Base-by-base conservation (phyloP, 805 yeast genomes). In the Metschnikowia reukaufii region DNA sequence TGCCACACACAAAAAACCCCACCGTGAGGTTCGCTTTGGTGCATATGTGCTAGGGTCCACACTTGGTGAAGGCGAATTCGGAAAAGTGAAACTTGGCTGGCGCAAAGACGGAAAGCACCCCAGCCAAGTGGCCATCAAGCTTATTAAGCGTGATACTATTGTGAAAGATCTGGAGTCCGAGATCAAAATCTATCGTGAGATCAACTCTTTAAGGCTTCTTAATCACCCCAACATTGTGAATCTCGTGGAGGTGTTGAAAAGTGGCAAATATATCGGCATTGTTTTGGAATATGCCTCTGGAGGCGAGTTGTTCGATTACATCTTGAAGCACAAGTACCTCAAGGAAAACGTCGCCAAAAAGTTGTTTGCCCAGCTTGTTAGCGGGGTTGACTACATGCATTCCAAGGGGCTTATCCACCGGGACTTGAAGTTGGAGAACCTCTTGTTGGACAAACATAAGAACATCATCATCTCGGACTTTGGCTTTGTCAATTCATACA, bases 21-120 rank as follows among this genome's bases (percentile, higher is more conserved):
- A 79, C 51, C 73, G 86, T 52, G 90, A 86, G 61, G 84, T 86
- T 17, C 78, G 96, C 33, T 91, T 94, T 63, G 99, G 99, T 20
- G 83, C 88, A 12, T 94, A 91, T 61, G 80, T 88, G 18, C 76
- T 94, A 6, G 99, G 98, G 2, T 84, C 96, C 12, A 92, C 99
- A 0, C 71, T 94, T 12, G 99, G 99, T 29, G 97, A 94, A 68
- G 99, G 99, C 40, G 99, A 94, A 63, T 94, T 94, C 66, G 99
- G 99, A 49, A 92, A 94, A 66, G 99, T 94, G 48, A 94, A 92
- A 64, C 74, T 94, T 18, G 98, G 97, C 12, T 92, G 97, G 97
- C 77, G 96, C 50, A 88, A 87, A 63, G 91, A 83, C 58, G 90
- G 89, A 16, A 70, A 81, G 61, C 80, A 82, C 49, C 85, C 89